phyloP scores from a whole-genome alignment of 1,284 basidiomycete genomes.

The Pseudozyma hubeiensis region DNA sequence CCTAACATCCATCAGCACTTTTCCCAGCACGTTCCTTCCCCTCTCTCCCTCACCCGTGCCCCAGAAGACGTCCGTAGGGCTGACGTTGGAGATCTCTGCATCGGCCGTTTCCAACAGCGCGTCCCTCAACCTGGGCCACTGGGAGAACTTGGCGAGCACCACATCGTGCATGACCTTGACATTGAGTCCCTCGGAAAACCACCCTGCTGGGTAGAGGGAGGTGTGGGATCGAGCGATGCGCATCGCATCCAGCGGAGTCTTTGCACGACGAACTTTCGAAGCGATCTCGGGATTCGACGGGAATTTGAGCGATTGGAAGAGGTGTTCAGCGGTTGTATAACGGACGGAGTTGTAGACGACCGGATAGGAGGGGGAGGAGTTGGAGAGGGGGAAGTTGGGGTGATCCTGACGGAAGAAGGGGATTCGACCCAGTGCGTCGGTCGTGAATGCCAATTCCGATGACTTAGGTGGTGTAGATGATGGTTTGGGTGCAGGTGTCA shows the following conservation, averaged over 20 bases:
- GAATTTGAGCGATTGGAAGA: conserved; percentile 60
- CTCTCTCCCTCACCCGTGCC: conserved; percentile 36
- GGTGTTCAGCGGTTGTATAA: conserved; percentile 59
- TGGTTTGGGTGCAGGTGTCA: background rate
- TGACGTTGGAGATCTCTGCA: conserved; percentile 47
- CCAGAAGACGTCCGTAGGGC: conserved; percentile 61
- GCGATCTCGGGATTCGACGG: conserved; percentile 49
- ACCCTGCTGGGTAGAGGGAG: conserved; percentile 42
- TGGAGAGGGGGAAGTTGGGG: conserved; percentile 59
- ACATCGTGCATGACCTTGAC: conserved; percentile 54
- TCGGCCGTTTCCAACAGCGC: conserved; percentile 53
- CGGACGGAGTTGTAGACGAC: conserved; percentile 40
- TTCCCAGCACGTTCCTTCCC: conserved; percentile 56
- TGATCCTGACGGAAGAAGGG: conserved; percentile 39
- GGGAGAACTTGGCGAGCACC: conserved; percentile 56
- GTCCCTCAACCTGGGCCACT: conserved; percentile 30
- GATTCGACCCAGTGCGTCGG: conserved; percentile 16
- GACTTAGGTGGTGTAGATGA: too few relatives aligned
- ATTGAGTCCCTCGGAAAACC: conserved; percentile 55
- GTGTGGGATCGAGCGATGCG: conserved; percentile 45
- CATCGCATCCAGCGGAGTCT: conserved; percentile 49
- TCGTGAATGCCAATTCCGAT: too few relatives aligned
- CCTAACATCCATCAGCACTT: conserved; percentile 47
- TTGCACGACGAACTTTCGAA: conserved; percentile 52
- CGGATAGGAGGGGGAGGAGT: conserved; percentile 36